Percentiles rank a stretch among this genome's conserved stretches.
phyloP scores from a whole-genome alignment of 139 green algal genomes.

The Mesotaenium endlicherianum region DNA sequence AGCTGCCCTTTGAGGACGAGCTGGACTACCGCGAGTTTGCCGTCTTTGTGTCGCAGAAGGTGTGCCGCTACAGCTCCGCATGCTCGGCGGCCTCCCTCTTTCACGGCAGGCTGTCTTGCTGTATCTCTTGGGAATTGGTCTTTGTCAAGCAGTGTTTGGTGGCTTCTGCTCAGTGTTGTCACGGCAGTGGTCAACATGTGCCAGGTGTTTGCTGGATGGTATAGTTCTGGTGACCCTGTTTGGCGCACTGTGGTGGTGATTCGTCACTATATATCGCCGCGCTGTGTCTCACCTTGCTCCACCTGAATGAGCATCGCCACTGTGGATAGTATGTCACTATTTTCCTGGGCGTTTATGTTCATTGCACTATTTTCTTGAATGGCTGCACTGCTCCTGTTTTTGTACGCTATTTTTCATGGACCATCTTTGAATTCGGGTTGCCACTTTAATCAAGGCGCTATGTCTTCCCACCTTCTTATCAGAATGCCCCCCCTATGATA shows the following conservation, averaged over 20 bases:
- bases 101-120: not conserved
- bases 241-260: no score
- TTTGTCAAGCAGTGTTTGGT: not conserved
- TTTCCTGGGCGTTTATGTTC: no score
- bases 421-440: not conserved
- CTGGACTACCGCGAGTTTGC: slow-evolving; percentile 38
- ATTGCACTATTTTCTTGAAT: no score
- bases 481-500: no score
- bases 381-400: not conserved
- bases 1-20: slow-evolving; percentile 42
- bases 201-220: no score
- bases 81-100: not conserved
- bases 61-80: not conserved
- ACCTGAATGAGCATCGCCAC: no score
- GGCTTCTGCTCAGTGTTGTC: not conserved
- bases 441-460: not conserved
- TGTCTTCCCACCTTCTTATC: not conserved
- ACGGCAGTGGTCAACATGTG: no score
- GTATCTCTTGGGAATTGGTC: not conserved
- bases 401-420: not conserved
- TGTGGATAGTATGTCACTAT: no score
- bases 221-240: no score
- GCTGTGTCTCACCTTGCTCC: no score
- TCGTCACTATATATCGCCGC: no score
- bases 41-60: slow-evolving; percentile 16